These are phyloP conservation scores for Penicillium alfredii DNA, from an alignment of 495 filamentous ascomycete species.

Conservation along the genomic window DNA sequence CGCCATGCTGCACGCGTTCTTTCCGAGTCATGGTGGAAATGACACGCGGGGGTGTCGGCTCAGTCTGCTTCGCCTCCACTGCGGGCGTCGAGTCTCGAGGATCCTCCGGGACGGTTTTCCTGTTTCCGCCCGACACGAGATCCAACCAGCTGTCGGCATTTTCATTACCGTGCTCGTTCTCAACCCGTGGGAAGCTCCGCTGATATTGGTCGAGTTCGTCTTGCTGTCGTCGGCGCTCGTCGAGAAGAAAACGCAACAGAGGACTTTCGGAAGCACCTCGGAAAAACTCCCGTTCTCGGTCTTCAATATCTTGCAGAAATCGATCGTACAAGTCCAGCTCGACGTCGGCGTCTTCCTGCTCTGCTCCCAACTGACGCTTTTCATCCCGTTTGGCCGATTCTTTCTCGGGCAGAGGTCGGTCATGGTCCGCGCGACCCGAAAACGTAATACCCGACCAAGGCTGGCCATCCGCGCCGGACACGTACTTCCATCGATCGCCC, in stretches of 20 bases:
- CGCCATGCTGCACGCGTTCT: conserved; percentile 45
- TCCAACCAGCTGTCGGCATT: conserved; percentile 29
- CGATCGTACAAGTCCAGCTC: conserved; percentile 44
- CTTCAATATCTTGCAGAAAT: conserved; percentile 37
- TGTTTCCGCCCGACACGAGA: conserved; percentile 27
- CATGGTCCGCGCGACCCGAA: conserved; percentile 9
- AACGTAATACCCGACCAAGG: conserved; percentile 26
- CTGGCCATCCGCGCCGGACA: conserved; percentile 13
- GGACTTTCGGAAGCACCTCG: conserved; percentile 24
- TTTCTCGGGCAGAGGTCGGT: conserved; percentile 1
- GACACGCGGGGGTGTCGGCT: conserved; percentile 26
- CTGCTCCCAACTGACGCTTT: not conserved
- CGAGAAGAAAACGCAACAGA: conserved; percentile 29
- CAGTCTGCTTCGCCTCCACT: conserved; percentile 2
- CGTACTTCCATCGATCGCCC: conserved; percentile 33
- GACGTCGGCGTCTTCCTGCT: conserved; percentile 18
- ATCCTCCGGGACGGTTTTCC: conserved; percentile 25
- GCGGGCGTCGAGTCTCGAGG: conserved; percentile 4
- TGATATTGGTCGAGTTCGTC: conserved; percentile 8
- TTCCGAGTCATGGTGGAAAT: conserved; percentile 55
- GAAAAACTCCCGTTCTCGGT: conserved; percentile 29
- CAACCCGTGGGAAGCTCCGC: not conserved
- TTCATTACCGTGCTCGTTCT: conserved; percentile 14
- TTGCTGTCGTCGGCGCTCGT: conserved; percentile 22
- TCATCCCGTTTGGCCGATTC: conserved; percentile 2